phyloP scores from a whole-genome alignment of 2,329 filamentous ascomycete genomes.

The Ophiognomonia clavigignenti-juglandacearum region DNA sequence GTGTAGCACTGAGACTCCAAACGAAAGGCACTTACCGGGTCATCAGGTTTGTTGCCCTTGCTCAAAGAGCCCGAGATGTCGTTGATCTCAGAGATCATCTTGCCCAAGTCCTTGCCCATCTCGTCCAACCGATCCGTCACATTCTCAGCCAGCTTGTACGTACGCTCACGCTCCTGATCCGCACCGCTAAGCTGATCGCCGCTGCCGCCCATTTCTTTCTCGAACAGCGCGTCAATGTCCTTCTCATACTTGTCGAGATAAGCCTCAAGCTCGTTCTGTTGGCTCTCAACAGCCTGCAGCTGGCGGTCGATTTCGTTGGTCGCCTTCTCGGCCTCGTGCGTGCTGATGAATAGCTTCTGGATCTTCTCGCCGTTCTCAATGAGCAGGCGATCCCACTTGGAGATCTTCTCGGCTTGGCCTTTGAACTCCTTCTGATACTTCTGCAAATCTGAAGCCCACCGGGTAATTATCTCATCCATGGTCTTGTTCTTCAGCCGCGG shows the following conservation, averaged over 20 bases:
- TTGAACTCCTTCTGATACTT: constrained; percentile 98
- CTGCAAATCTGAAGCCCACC: constrained; percentile 91
- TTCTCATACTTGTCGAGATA: constrained; percentile 90
- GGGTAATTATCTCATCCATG: constrained; percentile 97
- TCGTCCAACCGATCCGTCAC: constrained; percentile 86
- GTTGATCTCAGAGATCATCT: constrained; percentile 99
- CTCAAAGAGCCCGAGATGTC: constrained; percentile 81
- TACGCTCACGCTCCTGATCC: constrained; percentile 92
- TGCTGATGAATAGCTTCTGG: constrained; percentile 84
- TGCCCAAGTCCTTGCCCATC: constrained; percentile 85
- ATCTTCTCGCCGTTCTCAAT: constrained; percentile 96
- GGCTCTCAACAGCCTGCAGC: constrained; percentile 80
- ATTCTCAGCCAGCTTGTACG: constrained; percentile 93
- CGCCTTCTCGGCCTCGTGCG: constrained; percentile 88
- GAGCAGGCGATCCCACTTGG: constrained; percentile 84
- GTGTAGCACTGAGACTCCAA: neutral
- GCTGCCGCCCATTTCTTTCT: constrained; percentile 69
- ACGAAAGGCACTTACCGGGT: constrained; percentile 60
- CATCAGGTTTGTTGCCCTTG: constrained; percentile 84
- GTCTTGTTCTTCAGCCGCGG: constrained; percentile 96
- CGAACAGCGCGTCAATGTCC: constrained; percentile 85
- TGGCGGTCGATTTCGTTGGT: constrained; percentile 93
- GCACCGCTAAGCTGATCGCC: constrained; percentile 76
- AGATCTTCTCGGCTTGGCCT: constrained; percentile 79
- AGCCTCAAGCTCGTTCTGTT: constrained; percentile 83